Percentiles rank a stretch among this genome's conserved stretches.
These are phyloP conservation scores for Tetrapyrgos nigripes DNA, from an alignment of 1,284 basidiomycete genomes.

Conservation along the genomic window DNA sequence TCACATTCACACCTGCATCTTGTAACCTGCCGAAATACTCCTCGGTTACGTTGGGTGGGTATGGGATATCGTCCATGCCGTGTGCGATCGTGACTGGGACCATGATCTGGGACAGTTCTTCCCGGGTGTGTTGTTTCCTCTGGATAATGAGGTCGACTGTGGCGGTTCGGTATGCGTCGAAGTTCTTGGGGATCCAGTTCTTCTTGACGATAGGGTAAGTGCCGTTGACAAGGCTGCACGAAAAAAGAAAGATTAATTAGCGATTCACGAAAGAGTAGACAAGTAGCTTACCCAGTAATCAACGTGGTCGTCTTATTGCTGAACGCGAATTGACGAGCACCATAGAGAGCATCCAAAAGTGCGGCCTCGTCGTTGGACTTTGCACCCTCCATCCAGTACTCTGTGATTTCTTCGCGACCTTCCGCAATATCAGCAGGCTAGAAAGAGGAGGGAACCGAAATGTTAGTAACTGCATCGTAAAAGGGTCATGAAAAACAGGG, in stretches of 20 bases:
- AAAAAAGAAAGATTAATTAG: constrained; percentile 3
- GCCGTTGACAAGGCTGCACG: constrained; percentile 2
- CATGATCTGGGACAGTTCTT: constrained; percentile 22
- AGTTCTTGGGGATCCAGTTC: constrained; percentile 33
- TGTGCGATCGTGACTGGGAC: constrained; percentile 12
- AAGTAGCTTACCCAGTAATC: constrained; percentile 15
- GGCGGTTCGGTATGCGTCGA: constrained; percentile 37
- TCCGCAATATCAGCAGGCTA: constrained; percentile 14
- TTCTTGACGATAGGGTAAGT: constrained; percentile 2
- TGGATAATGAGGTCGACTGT: constrained; percentile 42
- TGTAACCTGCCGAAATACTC: constrained; percentile 2
- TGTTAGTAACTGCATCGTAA: not conserved
- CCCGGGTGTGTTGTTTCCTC: constrained; percentile 31
- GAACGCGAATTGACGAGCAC: constrained; percentile 18
- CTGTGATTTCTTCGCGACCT: constrained; percentile 8
- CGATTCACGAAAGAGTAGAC: constrained; percentile 29
- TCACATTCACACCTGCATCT: constrained; percentile 10
- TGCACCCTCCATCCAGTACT: constrained; percentile 4
- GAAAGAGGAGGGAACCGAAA: not conserved
- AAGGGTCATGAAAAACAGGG: not conserved
- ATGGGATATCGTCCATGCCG: constrained; percentile 12
- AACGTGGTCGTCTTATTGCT: constrained; percentile 14
- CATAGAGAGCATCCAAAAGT: constrained; percentile 10
- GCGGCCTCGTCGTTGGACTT: constrained; percentile 18
- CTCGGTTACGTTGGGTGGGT: constrained; percentile 1